These are phyloP conservation scores for Scopulariopsis brevicaulis DNA, from an alignment of 2,329 filamentous ascomycete genomes.

Conservation along the genomic window DNA sequence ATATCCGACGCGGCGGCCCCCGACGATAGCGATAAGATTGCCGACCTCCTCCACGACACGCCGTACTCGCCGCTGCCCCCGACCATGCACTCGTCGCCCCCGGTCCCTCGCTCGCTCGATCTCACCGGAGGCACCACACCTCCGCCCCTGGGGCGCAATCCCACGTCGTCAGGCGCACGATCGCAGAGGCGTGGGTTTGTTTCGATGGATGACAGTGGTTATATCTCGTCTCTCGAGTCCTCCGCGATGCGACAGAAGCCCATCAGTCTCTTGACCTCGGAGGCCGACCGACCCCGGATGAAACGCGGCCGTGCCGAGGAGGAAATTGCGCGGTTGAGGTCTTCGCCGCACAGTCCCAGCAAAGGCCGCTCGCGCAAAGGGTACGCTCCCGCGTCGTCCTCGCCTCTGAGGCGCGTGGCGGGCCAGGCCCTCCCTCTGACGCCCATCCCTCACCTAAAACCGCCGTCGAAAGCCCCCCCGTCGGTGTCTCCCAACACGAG, in stretches of 20 bases:
- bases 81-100: constrained; percentile 83
- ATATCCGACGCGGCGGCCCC: constrained; percentile 53
- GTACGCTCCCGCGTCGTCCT: constrained; percentile 50
- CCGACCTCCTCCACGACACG: constrained; percentile 26
- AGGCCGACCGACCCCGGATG: constrained; percentile 66
- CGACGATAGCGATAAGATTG: constrained; percentile 36
- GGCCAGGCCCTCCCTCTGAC: constrained; percentile 69
- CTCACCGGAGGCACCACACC: constrained; percentile 58
- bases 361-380: constrained; percentile 48
- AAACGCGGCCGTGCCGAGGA: constrained; percentile 90
- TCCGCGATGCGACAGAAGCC: constrained; percentile 67
- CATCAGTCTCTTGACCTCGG: constrained; percentile 55
- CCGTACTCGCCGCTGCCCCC: constrained; percentile 60
- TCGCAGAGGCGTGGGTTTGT: constrained; percentile 67
- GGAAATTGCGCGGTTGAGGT: constrained; percentile 87
- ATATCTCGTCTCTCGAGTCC: constrained; percentile 92
- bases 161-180: constrained; percentile 51
- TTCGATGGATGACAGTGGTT: constrained; percentile 84
- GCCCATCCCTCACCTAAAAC: constrained; percentile 71
- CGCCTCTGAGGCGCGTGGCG: constrained; percentile 48
- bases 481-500: constrained; percentile 92
- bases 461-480: constrained; percentile 40
- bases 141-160: constrained; percentile 52
- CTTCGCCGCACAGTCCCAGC: constrained; percentile 84
- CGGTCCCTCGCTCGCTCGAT: constrained; percentile 50